phyloP scores from a whole-genome alignment of 1,139 yeast genomes.

The Kodamaea sp. region DNA sequence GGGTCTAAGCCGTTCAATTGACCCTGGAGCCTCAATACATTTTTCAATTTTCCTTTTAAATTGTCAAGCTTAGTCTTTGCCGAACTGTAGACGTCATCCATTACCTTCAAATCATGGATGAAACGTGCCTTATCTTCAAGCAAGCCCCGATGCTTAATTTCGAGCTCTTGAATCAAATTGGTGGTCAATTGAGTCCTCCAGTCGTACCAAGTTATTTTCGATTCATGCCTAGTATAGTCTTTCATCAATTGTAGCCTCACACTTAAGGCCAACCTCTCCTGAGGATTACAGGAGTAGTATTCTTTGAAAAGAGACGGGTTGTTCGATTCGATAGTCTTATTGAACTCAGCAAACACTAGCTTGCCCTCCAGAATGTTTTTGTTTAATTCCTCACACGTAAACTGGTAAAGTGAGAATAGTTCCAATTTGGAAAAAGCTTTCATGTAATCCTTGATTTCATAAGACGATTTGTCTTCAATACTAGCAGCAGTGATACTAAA shows the following conservation, averaged over 20 bases:
- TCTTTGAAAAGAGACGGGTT: constrained; percentile 53
- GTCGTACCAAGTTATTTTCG: constrained; percentile 56
- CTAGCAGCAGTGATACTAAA: constrained; percentile 23
- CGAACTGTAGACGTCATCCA: constrained; percentile 18
- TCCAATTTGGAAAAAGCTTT: constrained; percentile 44
- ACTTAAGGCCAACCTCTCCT: constrained; percentile 40
- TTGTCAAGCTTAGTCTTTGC: constrained; percentile 15
- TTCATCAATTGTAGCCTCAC: constrained; percentile 47
- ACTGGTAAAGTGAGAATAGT: constrained; percentile 37
- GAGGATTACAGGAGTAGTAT: constrained; percentile 40
- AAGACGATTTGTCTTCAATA: constrained; percentile 11
- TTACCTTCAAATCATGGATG: constrained; percentile 20
- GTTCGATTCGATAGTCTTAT: constrained; percentile 42
- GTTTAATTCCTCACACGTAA: constrained; percentile 54
- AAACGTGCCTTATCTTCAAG: constrained; percentile 27
- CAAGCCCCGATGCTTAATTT: constrained; percentile 27
- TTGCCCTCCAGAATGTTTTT: constrained; percentile 52
- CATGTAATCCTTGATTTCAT: constrained; percentile 27
- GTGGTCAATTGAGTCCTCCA: constrained; percentile 54
- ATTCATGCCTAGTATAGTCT: constrained; percentile 51
- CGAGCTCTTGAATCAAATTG: constrained; percentile 39
- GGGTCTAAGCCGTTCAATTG: constrained; percentile 19
- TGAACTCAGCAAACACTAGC: constrained; percentile 43
- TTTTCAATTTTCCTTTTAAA: constrained; percentile 25
- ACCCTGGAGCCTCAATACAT: constrained; percentile 20